phyloP scores from a whole-genome alignment of 306 rosid genomes.

The Ammopiptanthus mongolicus region DNA sequence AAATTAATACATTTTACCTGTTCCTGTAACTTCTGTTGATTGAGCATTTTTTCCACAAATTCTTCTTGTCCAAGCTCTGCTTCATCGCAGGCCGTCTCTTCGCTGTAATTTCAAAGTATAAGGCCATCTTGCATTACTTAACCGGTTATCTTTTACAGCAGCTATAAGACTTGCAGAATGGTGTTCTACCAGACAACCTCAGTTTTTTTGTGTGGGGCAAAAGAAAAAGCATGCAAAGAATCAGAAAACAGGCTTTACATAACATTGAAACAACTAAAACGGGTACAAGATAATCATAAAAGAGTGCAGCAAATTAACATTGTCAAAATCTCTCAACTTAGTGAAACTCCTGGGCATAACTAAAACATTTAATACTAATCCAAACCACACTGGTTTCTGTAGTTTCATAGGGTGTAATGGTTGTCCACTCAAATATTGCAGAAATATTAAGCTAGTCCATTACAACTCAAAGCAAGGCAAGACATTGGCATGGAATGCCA shows the following conservation, averaged over 20 bases:
- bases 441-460: neutral
- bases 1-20: constrained; percentile 40
- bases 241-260: neutral
- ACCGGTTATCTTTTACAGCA: neutral
- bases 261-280: neutral
- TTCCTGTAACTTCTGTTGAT: constrained; percentile 50
- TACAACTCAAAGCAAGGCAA: constrained; percentile 2
- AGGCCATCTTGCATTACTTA: neutral
- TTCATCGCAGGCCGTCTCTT: constrained; percentile 89
- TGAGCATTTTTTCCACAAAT: constrained; percentile 50
- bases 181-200: neutral
- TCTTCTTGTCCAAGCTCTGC: constrained; percentile 78
- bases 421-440: neutral
- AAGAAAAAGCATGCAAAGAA: neutral
- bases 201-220: neutral
- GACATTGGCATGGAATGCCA: neutral
- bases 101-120: constrained; percentile 42
- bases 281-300: neutral
- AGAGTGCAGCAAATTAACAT: neutral
- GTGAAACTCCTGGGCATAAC: neutral
- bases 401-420: neutral
- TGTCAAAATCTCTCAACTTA: neutral
- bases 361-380: neutral
- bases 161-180: neutral
- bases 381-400: neutral